Evolutionary conservation across 2,329 filamentous ascomycete species (phyloP).

Genomic region (Claviceps africana): DNA sequence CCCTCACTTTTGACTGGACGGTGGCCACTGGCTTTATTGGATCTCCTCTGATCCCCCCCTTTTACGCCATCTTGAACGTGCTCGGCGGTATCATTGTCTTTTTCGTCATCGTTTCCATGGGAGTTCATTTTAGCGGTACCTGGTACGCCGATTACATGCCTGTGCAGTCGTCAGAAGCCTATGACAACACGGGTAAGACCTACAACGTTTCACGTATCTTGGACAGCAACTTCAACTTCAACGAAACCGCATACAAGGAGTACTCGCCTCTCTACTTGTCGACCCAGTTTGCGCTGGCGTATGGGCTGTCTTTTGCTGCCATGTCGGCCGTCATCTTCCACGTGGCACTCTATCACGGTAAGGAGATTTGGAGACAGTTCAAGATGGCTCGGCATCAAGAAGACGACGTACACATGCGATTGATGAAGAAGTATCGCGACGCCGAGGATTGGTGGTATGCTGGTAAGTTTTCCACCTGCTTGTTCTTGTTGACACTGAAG

Average conservation of each 20-base stretch:
- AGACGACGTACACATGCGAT: constrained; percentile 44
- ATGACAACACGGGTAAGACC: constrained; percentile 45
- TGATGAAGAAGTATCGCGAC: constrained; percentile 48
- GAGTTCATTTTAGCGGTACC: constrained; percentile 41
- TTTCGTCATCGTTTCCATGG: constrained; percentile 42
- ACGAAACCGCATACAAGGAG: constrained; percentile 43
- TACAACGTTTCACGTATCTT: constrained; percentile 52
- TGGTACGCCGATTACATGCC: constrained; percentile 49
- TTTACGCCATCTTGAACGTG: constrained; percentile 42
- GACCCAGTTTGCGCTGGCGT: constrained; percentile 44
- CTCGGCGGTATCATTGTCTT: constrained; percentile 39
- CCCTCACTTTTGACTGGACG: constrained; percentile 44
- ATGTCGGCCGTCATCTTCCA: constrained; percentile 47
- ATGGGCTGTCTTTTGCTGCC: constrained; percentile 55
- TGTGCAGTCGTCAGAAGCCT: constrained; percentile 45
- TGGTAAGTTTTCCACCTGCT: constrained; percentile 24
- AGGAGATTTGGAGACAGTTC: constrained; percentile 40
- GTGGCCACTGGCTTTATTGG: constrained; percentile 33
- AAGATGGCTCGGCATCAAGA: constrained; percentile 41
- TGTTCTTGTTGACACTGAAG: background rate
- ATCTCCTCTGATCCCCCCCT: constrained; percentile 38
- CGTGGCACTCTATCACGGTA: constrained; percentile 40
- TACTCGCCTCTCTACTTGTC: constrained; percentile 55
- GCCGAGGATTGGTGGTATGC: constrained; percentile 47
- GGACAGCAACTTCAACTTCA: constrained; percentile 39